Percentiles rank a stretch among this genome's conserved stretches.
Conservation (phyloP, 441 rosid species). For the Populus hybrid region DNA sequence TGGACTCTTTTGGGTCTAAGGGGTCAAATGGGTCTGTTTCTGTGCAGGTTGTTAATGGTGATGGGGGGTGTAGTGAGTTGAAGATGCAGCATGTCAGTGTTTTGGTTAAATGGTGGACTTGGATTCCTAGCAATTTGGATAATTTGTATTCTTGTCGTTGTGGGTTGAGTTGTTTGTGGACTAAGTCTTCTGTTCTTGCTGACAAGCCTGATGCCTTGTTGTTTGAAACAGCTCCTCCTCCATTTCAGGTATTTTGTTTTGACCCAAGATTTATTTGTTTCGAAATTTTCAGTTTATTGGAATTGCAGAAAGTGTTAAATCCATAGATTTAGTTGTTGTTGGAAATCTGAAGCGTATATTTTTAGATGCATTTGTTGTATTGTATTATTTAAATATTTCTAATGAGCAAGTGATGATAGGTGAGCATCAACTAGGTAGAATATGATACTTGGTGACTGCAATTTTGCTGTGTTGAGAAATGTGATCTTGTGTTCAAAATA, state of each 20-base stretch:
- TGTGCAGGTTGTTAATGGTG: slow-evolving; percentile 45
- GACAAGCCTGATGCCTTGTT: slow-evolving; percentile 76
- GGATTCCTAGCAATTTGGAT: slow-evolving; percentile 94
- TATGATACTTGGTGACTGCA: background rate
- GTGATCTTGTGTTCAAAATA: background rate
- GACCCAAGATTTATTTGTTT: background rate
- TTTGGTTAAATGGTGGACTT: slow-evolving; percentile 93
- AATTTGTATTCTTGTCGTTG: slow-evolving; percentile 79
- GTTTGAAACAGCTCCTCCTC: slow-evolving; percentile 32
- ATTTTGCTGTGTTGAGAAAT: background rate
- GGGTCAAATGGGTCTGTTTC: slow-evolving; percentile 48
- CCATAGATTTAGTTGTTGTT: background rate
- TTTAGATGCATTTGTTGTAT: background rate
- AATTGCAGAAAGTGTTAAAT: background rate
- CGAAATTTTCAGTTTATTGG: background rate
- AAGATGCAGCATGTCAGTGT: slow-evolving; percentile 63
- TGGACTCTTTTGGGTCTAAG: slow-evolving; percentile 17
- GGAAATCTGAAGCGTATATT: background rate
- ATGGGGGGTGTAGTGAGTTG: slow-evolving; percentile 45
- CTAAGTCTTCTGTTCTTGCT: slow-evolving; percentile 82
- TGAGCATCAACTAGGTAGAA: background rate
- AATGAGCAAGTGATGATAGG: background rate
- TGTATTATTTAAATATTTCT: background rate
- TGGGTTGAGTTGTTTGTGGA: slow-evolving; percentile 90
- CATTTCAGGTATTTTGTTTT: slow-evolving; percentile 47